A percentile compares a stretch with the other conserved stretches of the same genome.
These are phyloP conservation scores for Aspergillus pseudonomiae DNA, from an alignment of 2,329 filamentous ascomycete genomes.

Conservation along the genomic window DNA sequence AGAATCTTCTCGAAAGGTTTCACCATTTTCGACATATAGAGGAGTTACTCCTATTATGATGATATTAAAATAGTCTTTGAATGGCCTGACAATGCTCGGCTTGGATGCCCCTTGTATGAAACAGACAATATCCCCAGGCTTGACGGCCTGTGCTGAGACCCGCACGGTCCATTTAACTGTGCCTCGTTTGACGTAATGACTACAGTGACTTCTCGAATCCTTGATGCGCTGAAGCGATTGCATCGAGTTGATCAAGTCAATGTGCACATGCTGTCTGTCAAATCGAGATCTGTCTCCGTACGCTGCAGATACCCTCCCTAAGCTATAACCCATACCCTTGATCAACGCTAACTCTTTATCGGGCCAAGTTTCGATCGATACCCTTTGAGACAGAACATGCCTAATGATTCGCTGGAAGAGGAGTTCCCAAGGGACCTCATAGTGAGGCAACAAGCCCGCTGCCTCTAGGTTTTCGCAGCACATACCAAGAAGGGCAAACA, in stretches of 20 bases:
- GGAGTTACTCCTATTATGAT: neutral
- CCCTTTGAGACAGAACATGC: neutral
- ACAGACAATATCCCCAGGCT: slow-evolving; percentile 1
- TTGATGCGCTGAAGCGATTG: neutral
- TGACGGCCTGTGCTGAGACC: neutral
- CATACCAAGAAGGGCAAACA: slow-evolving; percentile 4
- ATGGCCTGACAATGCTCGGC: neutral
- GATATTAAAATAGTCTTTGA: neutral
- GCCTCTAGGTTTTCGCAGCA: neutral
- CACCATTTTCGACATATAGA: neutral
- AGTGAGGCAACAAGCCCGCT: neutral
- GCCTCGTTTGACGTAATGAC: neutral
- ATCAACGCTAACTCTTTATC: neutral
- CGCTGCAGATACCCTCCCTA: neutral
- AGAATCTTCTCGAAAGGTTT: neutral
- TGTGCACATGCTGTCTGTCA: neutral
- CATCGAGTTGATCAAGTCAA: neutral
- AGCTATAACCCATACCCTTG: neutral
- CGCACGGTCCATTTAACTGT: neutral
- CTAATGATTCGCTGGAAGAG: neutral
- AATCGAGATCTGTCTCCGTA: neutral
- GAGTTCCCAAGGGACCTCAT: neutral
- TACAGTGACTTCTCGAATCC: too few relatives aligned
- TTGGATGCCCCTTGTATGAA: neutral
- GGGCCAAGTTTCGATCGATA: neutral